Evolutionary conservation across 2,329 filamentous ascomycete genomes (phyloP), one percentile per base, ranked within the genome.

Genomic region (Orbilia ellipsospora): DNA sequence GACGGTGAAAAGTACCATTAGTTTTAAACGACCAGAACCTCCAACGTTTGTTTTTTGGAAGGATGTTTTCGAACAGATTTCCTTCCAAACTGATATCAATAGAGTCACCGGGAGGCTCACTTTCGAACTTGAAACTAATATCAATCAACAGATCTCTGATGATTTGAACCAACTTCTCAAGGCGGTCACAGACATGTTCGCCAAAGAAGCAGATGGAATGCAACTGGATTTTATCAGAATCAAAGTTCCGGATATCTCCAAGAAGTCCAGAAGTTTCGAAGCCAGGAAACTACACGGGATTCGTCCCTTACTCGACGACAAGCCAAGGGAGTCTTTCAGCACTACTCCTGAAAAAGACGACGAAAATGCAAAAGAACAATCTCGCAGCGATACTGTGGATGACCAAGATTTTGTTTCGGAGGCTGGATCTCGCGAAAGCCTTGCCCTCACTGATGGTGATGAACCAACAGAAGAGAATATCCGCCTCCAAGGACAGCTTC

Each of bases 21-120:
- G 15, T 7, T 48, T 48, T 12, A 56, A 62, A 40, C 52, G 45
- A n/a, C n/a, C 13, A 4, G 64, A 50, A 0, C 4, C 45, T n/a
- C 64, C 64, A 1, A 69, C 59, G 13, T 75, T 75, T 50, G 59
- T 69, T 16, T 75, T 75, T 42, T 75, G 72, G 72, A 69, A 69
- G 28, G 64, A 75, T 23, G 60, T 64, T 12, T 75, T 69, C 10
- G 64, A 69, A 7, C 44, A 60, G 1, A 59, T 75, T 31, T 40
- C 42, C 18, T 75, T 69, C 55, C 15, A 54, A 7, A 69, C 64
- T 4, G 23, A 26, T 4, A 7, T 65, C 10, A 50, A 44, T 2
- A 16, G n/a, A 4, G 36, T 65, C 1, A 36, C 52, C 18, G 13
- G 7, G 0, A 60, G 20, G 28, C n/a, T 61, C n/a, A 52, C 18